A percentile compares a stretch with the other conserved stretches of the same genome.
Conservation (phyloP, 2,329 filamentous ascomycete genomes). For the Cordyceps tenuipes region DNA sequence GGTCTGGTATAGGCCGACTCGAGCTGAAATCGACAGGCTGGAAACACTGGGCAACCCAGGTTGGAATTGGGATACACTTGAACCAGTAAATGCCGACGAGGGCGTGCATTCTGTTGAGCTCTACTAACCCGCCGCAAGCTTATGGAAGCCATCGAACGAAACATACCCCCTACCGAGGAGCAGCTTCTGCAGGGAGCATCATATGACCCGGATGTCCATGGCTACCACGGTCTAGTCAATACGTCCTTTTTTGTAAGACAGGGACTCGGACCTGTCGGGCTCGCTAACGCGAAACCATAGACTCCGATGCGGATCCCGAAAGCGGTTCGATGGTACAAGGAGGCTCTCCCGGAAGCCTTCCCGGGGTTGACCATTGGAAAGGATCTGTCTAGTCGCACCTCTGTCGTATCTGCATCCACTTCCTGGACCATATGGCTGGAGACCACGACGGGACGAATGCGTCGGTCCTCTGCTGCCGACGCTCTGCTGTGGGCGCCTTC, state of each 20-base stretch:
- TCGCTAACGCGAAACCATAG: background rate
- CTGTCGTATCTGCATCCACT: conserved; percentile 17
- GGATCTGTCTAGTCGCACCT: conserved; percentile 18
- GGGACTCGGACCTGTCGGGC: background rate
- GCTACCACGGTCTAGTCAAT: conserved; percentile 16
- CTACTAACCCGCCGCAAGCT: conserved; percentile 13
- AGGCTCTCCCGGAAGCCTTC: conserved; percentile 15
- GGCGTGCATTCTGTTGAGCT: background rate
- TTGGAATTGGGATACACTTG: conserved; percentile 28
- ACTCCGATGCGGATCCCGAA: conserved; percentile 17
- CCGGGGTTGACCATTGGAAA: conserved; percentile 16
- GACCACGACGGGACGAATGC: conserved; percentile 9
- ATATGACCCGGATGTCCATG: conserved; percentile 24
- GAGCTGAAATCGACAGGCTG: conserved; percentile 17
- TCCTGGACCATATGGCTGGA: conserved; percentile 20
- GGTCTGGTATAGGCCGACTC: conserved; percentile 19
- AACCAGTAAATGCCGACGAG: conserved; percentile 17
- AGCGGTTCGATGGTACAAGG: conserved; percentile 17
- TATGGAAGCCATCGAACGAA: conserved; percentile 17
- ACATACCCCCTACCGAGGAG: conserved; percentile 14
- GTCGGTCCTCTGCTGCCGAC: conserved; percentile 18
- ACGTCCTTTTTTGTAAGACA: conserved; percentile 18
- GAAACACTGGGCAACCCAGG: conserved; percentile 17
- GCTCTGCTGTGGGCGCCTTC: conserved; percentile 26
- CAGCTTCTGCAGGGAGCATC: conserved; percentile 16